phyloP scores from a whole-genome alignment of 345 rosid species.

The Hypericum perforatum region DNA sequence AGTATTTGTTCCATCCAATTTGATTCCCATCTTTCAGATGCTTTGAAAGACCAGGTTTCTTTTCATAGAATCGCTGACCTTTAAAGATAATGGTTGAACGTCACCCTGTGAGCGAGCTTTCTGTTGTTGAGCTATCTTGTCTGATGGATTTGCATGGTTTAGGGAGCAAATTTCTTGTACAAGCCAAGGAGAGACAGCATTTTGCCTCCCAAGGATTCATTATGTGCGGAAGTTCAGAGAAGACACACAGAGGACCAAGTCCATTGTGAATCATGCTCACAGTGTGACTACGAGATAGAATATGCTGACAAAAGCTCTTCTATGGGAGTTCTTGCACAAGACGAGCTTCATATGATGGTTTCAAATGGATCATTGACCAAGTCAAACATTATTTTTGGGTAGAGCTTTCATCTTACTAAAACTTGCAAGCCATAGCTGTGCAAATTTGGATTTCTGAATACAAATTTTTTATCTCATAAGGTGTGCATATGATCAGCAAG shows the following conservation, averaged over 20 bases:
- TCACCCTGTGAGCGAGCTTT: too few relatives aligned
- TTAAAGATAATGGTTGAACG: too few relatives aligned
- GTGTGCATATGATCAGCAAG: conserved; percentile 98
- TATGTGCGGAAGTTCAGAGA: conserved; percentile 62
- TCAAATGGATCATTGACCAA: conserved; percentile 59
- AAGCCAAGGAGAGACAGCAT: conserved; percentile 52
- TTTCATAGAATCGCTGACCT: too few relatives aligned
- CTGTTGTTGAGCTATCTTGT: neutral
- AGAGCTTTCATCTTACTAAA: conserved; percentile 10
- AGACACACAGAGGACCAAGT: conserved; percentile 25
- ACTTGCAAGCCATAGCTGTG: neutral
- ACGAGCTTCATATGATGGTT: conserved; percentile 51
- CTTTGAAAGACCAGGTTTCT: too few relatives aligned
- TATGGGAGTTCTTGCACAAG: conserved; percentile 79
- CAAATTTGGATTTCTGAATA: conserved; percentile 7
- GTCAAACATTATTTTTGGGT: conserved; percentile 67
- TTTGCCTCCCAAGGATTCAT: conserved; percentile 38
- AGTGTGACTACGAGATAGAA: conserved; percentile 90
- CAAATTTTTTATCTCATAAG: conserved; percentile 28
- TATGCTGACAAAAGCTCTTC: conserved; percentile 95
- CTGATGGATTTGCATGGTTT: conserved; percentile 21
- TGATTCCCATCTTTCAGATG: too few relatives aligned
- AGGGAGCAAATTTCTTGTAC: conserved; percentile 88
- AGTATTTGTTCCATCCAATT: too few relatives aligned
- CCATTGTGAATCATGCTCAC: conserved; percentile 47